Evolutionary conservation across 2,329 filamentous ascomycete species (phyloP), one percentile per base, ranked within the genome.

Genomic region (Aspergillus sp.): DNA sequence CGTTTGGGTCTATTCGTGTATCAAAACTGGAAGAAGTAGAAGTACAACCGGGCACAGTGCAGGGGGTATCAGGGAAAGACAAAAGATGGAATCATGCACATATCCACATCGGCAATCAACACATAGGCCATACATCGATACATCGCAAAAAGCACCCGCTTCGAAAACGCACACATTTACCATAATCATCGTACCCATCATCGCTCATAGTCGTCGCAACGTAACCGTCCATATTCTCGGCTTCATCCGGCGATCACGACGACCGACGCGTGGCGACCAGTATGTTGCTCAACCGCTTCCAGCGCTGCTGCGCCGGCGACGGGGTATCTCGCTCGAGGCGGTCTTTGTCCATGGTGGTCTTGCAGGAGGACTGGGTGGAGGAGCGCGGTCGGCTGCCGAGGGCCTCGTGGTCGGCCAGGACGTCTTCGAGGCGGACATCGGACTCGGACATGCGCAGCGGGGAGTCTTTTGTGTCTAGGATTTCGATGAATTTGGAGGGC

Each of bases 401-500:
- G 44, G 71, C 68, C 60, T 74, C 67, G 48, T 72, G 67, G 45
- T 70, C 66, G 52, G 69, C 72, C 16, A 76, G 66, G 53, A 76
- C 71, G 46, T 76, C 73, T 53, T 75, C 73, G 2, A 76, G 69
- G 7, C 70, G 70, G 45, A 75, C 73, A 50, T 75, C 73, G 17
- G 65, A 69, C 49, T 71, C 65, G 42, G 71, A 73, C 30, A 71
- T 66, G 48, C 65, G 66, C 13, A 62, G 60, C 26, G 66, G 59
- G 19, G 60, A 60, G 41, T 68, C 63, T 52, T 71, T 65, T 42
- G 68, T 63, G 57, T 74, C 68, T 56, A 75, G 70, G 49, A 75
- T 73, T 57, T 76, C 73, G 52, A 74, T 67, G 57, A 76, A 76
- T 55, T 68, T 73, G 55, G 72, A 75, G 16, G 71, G 58, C 58